Conservation (phyloP, 2,329 filamentous ascomycete species). For the Clonostachys rhizophaga region DNA sequence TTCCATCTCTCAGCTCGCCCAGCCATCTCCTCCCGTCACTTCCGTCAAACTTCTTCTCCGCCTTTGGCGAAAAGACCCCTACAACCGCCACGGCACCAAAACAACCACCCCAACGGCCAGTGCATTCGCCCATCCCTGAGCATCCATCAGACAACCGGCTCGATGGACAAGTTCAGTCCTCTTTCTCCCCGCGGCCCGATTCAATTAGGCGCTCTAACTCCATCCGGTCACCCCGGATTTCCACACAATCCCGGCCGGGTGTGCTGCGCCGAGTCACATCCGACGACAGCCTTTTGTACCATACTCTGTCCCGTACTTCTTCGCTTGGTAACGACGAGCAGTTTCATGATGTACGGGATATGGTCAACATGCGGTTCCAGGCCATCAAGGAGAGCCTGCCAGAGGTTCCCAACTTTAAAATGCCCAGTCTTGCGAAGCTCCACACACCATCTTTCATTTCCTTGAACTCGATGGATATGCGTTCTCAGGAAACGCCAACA, state of each 20-base stretch:
- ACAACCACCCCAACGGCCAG: neutral
- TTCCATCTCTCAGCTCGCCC: slow-evolving; percentile 42
- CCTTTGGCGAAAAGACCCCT: slow-evolving; percentile 18
- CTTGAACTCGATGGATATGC: slow-evolving; percentile 15
- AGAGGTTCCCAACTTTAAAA: slow-evolving; percentile 72
- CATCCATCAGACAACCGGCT: no score
- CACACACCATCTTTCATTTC: slow-evolving; percentile 24
- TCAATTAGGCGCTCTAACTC: neutral
- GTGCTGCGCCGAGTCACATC: slow-evolving; percentile 25
- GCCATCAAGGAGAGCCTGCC: slow-evolving; percentile 85
- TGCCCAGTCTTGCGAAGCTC: slow-evolving; percentile 57
- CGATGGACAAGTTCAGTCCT: no score
- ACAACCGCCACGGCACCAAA: neutral
- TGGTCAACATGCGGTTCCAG: slow-evolving; percentile 85
- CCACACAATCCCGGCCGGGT: slow-evolving; percentile 10
- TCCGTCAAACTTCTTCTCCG: slow-evolving; percentile 30
- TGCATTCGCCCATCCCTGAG: neutral
- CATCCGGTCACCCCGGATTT: neutral
- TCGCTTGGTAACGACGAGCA: slow-evolving; percentile 79
- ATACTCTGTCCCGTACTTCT: slow-evolving; percentile 71
- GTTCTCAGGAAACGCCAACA: neutral
- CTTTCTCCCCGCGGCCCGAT: neutral
- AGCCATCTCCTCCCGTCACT: slow-evolving; percentile 32
- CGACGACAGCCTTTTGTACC: slow-evolving; percentile 74
- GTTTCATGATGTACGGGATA: slow-evolving; percentile 75